phyloP scores from a whole-genome alignment of 345 rosid species.

The Eucalyptus sideroxylon region DNA sequence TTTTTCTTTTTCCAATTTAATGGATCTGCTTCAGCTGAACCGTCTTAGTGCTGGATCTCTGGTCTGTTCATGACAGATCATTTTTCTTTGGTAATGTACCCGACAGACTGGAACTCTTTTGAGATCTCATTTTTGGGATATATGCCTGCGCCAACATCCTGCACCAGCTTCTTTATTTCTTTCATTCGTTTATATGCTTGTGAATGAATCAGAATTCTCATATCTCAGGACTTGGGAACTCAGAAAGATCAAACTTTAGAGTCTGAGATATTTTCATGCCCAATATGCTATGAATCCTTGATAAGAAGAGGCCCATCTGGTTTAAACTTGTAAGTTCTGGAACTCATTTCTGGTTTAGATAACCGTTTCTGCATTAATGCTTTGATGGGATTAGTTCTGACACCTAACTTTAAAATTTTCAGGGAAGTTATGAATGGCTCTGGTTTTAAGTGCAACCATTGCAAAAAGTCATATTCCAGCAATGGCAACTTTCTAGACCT shows the following conservation, averaged over 20 bases:
- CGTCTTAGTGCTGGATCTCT: background rate
- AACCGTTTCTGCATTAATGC: background rate
- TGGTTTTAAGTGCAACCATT: conserved; percentile 71
- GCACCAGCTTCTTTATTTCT: background rate
- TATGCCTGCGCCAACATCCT: background rate
- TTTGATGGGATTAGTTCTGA: background rate
- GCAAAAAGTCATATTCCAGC: conserved; percentile 77
- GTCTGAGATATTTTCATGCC: conserved; percentile 61
- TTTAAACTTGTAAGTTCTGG: conserved; percentile 59
- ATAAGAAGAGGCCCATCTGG: conserved; percentile 88
- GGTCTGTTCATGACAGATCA: background rate
- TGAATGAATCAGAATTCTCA: background rate
- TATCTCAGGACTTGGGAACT: conserved; percentile 22
- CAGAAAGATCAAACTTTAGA: conserved; percentile 16
- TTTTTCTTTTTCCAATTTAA: background rate
- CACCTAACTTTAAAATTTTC: conserved; percentile 1
- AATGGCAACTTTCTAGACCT: conserved; percentile 74
- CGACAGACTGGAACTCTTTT: background rate
- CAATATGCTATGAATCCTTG: conserved; percentile 79
- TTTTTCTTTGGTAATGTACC: background rate
- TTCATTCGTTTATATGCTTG: background rate
- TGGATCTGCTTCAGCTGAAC: background rate
- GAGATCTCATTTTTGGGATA: background rate
- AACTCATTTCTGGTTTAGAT: background rate
- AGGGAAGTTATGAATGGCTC: conserved; percentile 72